These are phyloP conservation scores for Phaeosphaeria sp. DNA, from an alignment of 2,329 filamentous ascomycete species.

Conservation along the genomic window DNA sequence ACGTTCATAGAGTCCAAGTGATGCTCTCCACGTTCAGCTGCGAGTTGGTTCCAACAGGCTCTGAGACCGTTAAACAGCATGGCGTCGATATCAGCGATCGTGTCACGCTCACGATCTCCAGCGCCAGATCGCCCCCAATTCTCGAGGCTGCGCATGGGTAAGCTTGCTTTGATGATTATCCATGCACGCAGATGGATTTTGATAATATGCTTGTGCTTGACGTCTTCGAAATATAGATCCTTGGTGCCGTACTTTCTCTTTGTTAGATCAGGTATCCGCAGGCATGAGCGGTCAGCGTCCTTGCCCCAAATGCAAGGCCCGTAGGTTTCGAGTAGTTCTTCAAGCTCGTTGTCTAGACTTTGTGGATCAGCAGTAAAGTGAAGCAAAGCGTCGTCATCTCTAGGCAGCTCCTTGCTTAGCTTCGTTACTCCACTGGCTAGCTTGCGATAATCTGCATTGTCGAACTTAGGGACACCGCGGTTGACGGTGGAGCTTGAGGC, in stretches of 20 bases:
- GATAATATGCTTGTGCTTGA: conserved; percentile 41
- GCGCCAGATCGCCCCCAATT: no score
- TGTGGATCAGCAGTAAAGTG: conserved; percentile 43
- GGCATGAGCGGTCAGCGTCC: conserved; percentile 41
- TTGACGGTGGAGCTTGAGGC: conserved; percentile 44
- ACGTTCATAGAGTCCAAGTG: no score
- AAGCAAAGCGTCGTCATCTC: conserved; percentile 45
- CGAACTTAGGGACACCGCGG: conserved; percentile 48
- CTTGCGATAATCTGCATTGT: conserved; percentile 46
- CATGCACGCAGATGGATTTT: conserved; percentile 47
- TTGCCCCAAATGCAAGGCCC: conserved; percentile 45
- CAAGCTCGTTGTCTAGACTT: conserved; percentile 40
- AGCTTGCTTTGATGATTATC: conserved; percentile 49
- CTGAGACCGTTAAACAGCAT: no score
- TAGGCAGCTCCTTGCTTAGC: conserved; percentile 44
- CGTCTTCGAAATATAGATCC: conserved; percentile 39
- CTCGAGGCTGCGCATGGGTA: no score
- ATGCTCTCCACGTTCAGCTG: no score
- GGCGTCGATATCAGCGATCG: no score
- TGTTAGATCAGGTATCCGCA: conserved; percentile 37
- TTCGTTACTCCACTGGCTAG: conserved; percentile 45
- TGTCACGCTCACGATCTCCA: no score
- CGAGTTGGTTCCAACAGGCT: no score
- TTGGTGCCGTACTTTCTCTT: conserved; percentile 44
- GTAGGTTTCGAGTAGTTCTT: conserved; percentile 39